These are phyloP conservation scores for Hypomyces rosellus DNA, from an alignment of 2,329 filamentous ascomycete species.

Conservation along the genomic window DNA sequence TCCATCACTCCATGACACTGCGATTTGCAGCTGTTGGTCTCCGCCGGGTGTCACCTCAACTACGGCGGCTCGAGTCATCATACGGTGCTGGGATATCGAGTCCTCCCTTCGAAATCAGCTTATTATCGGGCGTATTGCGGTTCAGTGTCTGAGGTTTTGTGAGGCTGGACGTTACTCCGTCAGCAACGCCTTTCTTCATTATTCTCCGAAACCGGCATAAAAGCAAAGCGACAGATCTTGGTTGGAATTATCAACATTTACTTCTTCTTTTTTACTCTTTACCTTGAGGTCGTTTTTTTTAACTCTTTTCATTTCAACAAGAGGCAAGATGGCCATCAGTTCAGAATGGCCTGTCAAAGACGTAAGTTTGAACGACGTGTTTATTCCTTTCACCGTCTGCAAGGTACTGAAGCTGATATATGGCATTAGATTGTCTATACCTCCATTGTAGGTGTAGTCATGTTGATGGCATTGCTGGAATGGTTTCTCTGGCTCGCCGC, in stretches of 20 bases:
- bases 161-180: neutral
- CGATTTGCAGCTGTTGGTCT: neutral
- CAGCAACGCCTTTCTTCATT: neutral
- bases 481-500: slow-evolving; percentile 95
- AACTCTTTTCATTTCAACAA: too few species aligned
- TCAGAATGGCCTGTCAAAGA: slow-evolving; percentile 46
- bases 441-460: slow-evolving; percentile 69
- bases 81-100: neutral
- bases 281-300: too few species aligned
- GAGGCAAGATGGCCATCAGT: slow-evolving; percentile 35
- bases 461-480: slow-evolving; percentile 80
- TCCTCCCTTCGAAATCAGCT: neutral
- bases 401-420: neutral
- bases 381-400: neutral
- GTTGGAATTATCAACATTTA: too few species aligned
- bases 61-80: neutral
- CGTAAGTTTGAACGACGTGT: slow-evolving; percentile 20
- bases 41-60: neutral
- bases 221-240: too few species aligned
- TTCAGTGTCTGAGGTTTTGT: neutral
- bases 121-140: too few species aligned
- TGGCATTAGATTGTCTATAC: slow-evolving; percentile 71
- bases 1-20: neutral
- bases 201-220: too few species aligned
- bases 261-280: too few species aligned